Base-by-base conservation (phyloP, 1,284 basidiomycete species). In the Lentinula novae-zelandiae region DNA sequence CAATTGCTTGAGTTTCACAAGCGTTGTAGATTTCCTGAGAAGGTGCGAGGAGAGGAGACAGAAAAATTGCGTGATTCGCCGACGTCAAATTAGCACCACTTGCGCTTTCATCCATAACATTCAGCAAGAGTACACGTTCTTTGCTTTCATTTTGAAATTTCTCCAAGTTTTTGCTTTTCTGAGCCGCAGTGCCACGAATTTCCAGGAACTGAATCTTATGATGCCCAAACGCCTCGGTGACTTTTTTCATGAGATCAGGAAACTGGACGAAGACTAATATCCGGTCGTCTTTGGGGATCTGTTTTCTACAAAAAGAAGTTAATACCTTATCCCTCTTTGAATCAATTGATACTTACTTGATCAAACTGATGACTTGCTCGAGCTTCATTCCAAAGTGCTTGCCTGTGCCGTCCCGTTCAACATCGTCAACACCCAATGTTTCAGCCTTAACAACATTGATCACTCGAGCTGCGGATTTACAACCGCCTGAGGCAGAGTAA, bases 181-280 rank as follows among this genome's bases (percentile, higher is more conserved):
- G 76, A 51, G 82, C 81, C 2, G 93, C 91, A 4, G 85, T 84
- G 40, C 95, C 96, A 59, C 84, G 85, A 71, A 97, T 90, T 69
- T 94, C 89, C 42, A 93, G 82, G 74, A 87, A 95, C 36, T 80
- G 78, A 69, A 98, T 86, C 17, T 84, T 82, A 68, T 93, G 83
- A 50, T 83, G 82, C 1, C 73, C 76, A 63, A 98, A 82, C 0
- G 93, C 93, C 63, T 95, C 91, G 5, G 86, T 86, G 42, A 97
- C 92, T 73, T 96, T 97, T 70, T 86, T 86, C 80, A 91, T 92
- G 63, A 98, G 82, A 72, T 97, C 96, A 8, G 87, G 89, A 81
- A 96, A 98, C 69, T 98, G 95, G 12, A 96, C 90, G 73, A 98
- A 98, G 58, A 98, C 85, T 44, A 98, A 82, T 12, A 96, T 83